Evolutionary conservation across 371 early-diverging fungal species (phyloP).

Genomic region (Syncephalastrum racemosum): DNA sequence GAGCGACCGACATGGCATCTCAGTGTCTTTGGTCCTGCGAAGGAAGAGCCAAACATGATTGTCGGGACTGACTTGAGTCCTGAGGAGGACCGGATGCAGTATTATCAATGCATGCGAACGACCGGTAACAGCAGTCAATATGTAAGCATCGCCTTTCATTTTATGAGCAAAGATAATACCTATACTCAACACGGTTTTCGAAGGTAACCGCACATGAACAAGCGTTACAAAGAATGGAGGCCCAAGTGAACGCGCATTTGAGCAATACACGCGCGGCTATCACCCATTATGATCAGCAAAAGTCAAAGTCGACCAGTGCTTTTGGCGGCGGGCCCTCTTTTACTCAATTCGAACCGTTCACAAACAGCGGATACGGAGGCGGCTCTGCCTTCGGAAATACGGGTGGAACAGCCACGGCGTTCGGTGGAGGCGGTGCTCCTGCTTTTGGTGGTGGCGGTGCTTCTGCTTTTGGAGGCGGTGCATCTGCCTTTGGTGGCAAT

Average conservation of each 20-base stretch:
- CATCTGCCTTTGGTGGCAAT: constrained; percentile 17
- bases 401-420: constrained; percentile 7
- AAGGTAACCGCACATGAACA: constrained; percentile 33
- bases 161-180: not conserved
- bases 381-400: constrained; percentile 17
- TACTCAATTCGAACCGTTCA: constrained; percentile 10
- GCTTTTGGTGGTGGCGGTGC: constrained; percentile 7
- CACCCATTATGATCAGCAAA: constrained; percentile 41
- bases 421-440: constrained; percentile 5
- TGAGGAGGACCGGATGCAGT: constrained; percentile 59
- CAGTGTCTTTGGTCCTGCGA: constrained; percentile 62
- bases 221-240: constrained; percentile 22
- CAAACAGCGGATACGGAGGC: constrained; percentile 11
- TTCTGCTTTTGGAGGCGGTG: constrained; percentile 2
- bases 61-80: constrained; percentile 55
- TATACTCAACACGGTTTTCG: not conserved
- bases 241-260: constrained; percentile 36
- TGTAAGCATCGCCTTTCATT: constrained; percentile 22
- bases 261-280: constrained; percentile 32
- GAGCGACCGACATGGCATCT: constrained; percentile 53
- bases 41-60: constrained; percentile 65
- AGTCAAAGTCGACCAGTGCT: constrained; percentile 27
- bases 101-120: constrained; percentile 40
- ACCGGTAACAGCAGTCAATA: constrained; percentile 38
- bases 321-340: constrained; percentile 24